Base-by-base conservation (phyloP, 257 asterid genomes). In the Salvia miltiorrhiza region DNA sequence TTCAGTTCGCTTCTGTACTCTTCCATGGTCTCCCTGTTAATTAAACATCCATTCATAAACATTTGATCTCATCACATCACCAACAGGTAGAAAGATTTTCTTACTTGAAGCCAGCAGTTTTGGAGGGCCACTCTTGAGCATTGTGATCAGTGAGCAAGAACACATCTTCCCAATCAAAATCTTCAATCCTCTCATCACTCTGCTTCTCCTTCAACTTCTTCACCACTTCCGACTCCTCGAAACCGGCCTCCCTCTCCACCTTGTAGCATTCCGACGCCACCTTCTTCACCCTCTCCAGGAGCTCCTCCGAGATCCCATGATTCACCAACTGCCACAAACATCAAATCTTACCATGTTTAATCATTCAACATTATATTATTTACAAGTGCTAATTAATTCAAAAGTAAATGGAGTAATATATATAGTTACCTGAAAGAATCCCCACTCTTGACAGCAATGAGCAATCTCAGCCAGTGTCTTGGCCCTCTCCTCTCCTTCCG, bases 121-220 rank as follows among this genome's bases (percentile, higher is more conserved):
- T 72, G 0, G 91, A 73, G 4, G 95, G 90, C 97, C 93, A 88
- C 1, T 86, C 87, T 16, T 48, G 13, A 56, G 30, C 40, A 74
- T 88, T 88, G 0, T 83, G 80, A 57, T 90, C 92, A 0, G 87
- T 65, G 67, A 90, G 92, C 67, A 88, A 75, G 73, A 88, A 83
- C 12, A 90, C 97, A 71, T 90, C 97, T 41, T 88, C 92, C 92
- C 95, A 88, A 55, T 88, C 95, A 30, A 82, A 69, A 55, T 69
- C 73, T 28, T 82, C 83, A 0, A 85, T 37, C 57, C 10, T 81
- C 5, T 59, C 78, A 8, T 75, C 78, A 24, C 79, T 76, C 26
- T 78, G 71, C 53, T 76, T 80, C 4, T 78, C 85, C 37, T 85
- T 66, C 47, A 91, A 43, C 77, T 75, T 43, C 45, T 81, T 68